Evolutionary conservation across 2,329 filamentous ascomycete species (phyloP).

Genomic region (Cladosporium sp.): DNA sequence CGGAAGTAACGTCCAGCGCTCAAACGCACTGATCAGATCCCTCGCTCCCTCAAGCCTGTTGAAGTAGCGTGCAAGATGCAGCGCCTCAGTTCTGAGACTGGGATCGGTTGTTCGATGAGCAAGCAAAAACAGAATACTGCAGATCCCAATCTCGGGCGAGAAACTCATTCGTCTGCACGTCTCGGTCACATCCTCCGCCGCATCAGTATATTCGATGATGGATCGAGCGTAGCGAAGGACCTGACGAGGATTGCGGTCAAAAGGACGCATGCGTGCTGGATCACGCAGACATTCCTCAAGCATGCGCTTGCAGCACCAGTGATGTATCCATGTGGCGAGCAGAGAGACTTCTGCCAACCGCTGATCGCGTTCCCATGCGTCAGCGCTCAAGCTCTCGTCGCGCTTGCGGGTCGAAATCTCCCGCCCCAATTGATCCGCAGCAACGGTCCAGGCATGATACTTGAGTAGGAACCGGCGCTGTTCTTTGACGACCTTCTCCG

Average conservation of each 20-base stretch:
- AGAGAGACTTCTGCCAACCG: neutral
- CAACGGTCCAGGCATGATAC: neutral
- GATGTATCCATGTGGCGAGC: neutral
- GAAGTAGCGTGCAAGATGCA: neutral
- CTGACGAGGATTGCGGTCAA: neutral
- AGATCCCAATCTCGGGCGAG: neutral
- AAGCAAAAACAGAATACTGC: neutral
- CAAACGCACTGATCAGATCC: neutral
- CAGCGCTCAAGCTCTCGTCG: neutral
- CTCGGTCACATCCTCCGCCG: neutral
- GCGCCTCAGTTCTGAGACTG: neutral
- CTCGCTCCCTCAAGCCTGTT: neutral
- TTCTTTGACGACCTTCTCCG: neutral
- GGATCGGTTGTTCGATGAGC: neutral
- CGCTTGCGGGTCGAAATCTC: neutral
- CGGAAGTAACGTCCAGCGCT: neutral
- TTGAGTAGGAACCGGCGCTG: neutral
- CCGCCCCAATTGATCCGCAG: neutral
- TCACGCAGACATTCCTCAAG: neutral
- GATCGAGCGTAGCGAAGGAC: neutral
- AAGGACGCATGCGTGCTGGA: neutral
- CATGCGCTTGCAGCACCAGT: slow-evolving; percentile 4
- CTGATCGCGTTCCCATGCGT: neutral
- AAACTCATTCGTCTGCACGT: neutral
- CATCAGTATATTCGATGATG: neutral